Base-by-base conservation (phyloP, 768 basidiomycete species). In the Pulveroboletus sp. region DNA sequence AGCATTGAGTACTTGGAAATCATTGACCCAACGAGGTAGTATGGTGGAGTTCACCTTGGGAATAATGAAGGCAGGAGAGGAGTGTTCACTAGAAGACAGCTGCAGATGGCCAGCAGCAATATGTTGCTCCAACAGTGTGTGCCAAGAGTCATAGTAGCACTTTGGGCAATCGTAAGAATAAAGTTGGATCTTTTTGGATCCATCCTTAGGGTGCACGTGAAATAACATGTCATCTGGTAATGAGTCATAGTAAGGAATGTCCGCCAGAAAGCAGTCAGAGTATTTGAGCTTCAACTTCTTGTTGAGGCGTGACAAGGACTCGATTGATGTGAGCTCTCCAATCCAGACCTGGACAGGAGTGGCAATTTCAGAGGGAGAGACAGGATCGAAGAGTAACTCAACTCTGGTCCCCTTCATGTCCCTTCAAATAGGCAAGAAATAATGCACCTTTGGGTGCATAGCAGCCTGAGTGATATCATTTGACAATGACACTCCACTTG, bases 51-150 rank as follows among this genome's bases (percentile, higher is more conserved):
- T 68, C 0, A 63, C 35, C 40, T 71, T 73, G 0, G 68, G 71
- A n/a, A 76, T 68, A 1, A 75, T 59, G 48, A 76, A 77, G 0
- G 65, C 3, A 0, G 71, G 73, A 0, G 68, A 77, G 0, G 68
- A 67, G 34, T 60, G 65, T 0, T 42, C 36, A 0, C 63, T 69
- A 0, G 55, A 53, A 0, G 68, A 74, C 0, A 63, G 68, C 0
- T 54, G 49, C 0, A 76, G 63, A 0, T 59, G 47, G 0, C 73
- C 72, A 2, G 68, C 62, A 0, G 55, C 59, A 0, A 75, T 43
- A 42, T 73, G 71, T 17, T 69, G 50, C 0, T 72, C 41, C 0
- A 77, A 57, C 0, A 76, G 51, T 0, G 32, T 63, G 4, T 63
- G 24, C 68, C 73, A 76, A 0, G 66, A 64, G 0, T 69, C 68